These are phyloP conservation scores for Grosmannia penicillata DNA, from an alignment of 2,329 filamentous ascomycete genomes.

Conservation along the genomic window DNA sequence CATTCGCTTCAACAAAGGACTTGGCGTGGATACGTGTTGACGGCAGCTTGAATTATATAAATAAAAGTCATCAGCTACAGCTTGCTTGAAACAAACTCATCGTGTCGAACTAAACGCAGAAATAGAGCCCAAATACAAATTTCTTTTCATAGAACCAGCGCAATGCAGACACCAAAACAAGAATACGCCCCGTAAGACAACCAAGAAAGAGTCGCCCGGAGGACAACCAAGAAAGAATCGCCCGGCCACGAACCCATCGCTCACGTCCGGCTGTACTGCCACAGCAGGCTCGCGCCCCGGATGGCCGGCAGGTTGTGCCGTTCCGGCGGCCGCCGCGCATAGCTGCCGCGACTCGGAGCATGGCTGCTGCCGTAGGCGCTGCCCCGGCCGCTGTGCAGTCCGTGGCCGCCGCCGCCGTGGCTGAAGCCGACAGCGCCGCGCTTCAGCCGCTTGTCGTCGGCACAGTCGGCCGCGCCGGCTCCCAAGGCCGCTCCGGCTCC, in stretches of 20 bases:
- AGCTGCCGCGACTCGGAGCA: background rate
- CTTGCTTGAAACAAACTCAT: no score
- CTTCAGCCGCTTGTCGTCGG: background rate
- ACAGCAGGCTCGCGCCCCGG: conserved; percentile 6
- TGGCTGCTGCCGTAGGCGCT: background rate
- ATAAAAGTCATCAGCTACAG: no score
- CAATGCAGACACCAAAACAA: no score
- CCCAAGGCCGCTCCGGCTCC: no score
- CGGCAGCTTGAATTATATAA: no score
- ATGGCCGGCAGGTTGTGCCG: conserved; percentile 5
- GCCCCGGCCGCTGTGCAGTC: background rate
- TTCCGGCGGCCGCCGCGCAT: background rate
- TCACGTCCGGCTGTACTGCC: conserved; percentile 5
- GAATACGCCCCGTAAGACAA: no score
- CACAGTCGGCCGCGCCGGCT: conserved; percentile 3
- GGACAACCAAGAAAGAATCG: background rate
- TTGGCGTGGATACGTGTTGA: no score
- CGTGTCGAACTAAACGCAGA: no score
- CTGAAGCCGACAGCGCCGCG: background rate
- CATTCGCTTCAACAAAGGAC: no score
- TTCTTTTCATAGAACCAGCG: no score
- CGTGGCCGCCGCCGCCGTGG: background rate
- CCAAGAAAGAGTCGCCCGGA: no score
- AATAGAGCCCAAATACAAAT: no score
- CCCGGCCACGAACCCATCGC: background rate